Base-by-base conservation (phyloP, 2,329 filamentous ascomycete species). In the Alternaria panax region DNA sequence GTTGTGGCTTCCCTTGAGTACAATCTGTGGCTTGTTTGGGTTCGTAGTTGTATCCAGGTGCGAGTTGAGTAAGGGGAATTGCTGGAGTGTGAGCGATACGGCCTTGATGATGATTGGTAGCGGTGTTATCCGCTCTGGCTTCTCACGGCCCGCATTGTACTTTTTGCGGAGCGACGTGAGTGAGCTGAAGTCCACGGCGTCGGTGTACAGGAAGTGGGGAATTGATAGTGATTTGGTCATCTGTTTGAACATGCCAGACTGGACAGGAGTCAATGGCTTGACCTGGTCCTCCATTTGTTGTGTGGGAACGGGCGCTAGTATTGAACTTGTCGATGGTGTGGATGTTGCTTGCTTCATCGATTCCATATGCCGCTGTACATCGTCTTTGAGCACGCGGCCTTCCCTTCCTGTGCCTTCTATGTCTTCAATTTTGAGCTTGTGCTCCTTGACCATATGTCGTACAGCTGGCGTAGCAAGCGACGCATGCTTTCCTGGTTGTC, bases 31-130 rank as follows among this genome's bases (percentile, higher is more conserved):
- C 72, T 92, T 94, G 54, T 82, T 81, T 7, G 84, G 81, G 59
- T 84, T 82, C 43, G 78, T 79, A 4, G 78, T 74, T 1, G 81
- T 84, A 69, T 97, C 92, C 24, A 99, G 87, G 59, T 92, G 88
- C 4, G 93, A 88, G 76, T 99, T 99, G 62, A 99, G 88, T 36
- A 95, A 84, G 1, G 95, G 94, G 77, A 92, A 94, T 61, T 90
- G 86, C 72, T 90, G 85, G 3, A 99, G 84, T 1, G 93, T 88
- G 65, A 97, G 82, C 20, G 94, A 98, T 46, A 97, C 88, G 27
- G 95, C 94, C 81, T 99, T 99, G 81, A 99, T 88, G 74, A 98
- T 90, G 82, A 99, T 97, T 4, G 95, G 92, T 8, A 99, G 87
- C 78, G 92, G 95, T 1, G 94, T 96, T 59, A 97, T 83, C 93